A percentile compares a stretch with the other conserved stretches of the same genome.
Evolutionary conservation across 257 asterid species (phyloP).

Genomic region (Lithospermum erythrorhizon): DNA sequence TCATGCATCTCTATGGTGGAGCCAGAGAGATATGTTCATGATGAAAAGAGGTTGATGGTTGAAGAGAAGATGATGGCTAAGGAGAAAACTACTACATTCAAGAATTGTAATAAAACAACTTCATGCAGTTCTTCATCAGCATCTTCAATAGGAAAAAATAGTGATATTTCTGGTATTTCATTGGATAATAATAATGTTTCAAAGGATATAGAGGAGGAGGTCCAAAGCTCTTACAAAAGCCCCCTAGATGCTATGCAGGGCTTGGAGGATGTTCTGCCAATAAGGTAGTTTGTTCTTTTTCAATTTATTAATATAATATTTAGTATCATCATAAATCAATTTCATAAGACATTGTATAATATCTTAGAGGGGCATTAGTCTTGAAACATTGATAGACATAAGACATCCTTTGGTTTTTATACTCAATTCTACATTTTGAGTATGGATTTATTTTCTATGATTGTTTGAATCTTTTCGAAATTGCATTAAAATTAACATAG

Average conservation of each 20-base stretch:
- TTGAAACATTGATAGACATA: too few relatives aligned
- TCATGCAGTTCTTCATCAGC: slow-evolving; percentile 30
- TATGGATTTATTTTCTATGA: not conserved
- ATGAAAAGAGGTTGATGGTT: slow-evolving; percentile 6
- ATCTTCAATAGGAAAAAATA: slow-evolving; percentile 76
- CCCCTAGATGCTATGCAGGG: slow-evolving; percentile 53
- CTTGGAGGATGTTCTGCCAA: slow-evolving; percentile 57
- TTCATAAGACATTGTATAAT: too few relatives aligned
- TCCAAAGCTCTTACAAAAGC: slow-evolving; percentile 58
- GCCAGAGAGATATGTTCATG: slow-evolving; percentile 16
- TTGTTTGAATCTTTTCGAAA: too few relatives aligned
- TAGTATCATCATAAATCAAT: too few relatives aligned
- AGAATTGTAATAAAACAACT: slow-evolving; percentile 1
- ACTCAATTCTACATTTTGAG: too few relatives aligned
- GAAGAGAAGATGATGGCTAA: too few relatives aligned
- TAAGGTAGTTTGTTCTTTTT: slow-evolving; percentile 44
- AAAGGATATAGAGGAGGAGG: slow-evolving; percentile 61
- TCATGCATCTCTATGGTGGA: slow-evolving; percentile 19
- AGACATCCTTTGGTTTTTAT: too few relatives aligned
- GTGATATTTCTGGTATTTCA: slow-evolving; percentile 57
- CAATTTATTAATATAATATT: too few relatives aligned
- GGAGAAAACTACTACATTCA: slow-evolving; percentile 5
- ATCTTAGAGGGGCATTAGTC: too few relatives aligned
- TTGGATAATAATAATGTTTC: slow-evolving; percentile 25
- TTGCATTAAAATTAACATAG: too few relatives aligned